Evolutionary conservation across 345 rosid genomes (phyloP).

Genomic region (Brassica cretica): DNA sequence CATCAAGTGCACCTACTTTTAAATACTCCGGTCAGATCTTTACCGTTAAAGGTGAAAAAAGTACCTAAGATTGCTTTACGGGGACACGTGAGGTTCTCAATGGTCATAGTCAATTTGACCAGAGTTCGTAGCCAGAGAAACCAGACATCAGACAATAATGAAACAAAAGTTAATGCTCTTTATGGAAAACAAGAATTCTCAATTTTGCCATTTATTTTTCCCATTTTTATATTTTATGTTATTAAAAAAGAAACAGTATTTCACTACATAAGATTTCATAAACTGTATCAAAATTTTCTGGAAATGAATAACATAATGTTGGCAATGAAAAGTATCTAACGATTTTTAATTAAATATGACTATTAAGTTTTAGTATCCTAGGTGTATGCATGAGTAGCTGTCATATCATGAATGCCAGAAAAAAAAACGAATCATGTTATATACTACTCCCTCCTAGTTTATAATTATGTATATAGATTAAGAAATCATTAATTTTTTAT

Average conservation of each 20-base stretch:
- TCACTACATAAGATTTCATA: constrained; percentile 2
- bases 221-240: neutral
- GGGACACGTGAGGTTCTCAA: constrained; percentile 42
- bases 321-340: constrained; percentile 29
- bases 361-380: constrained; percentile 33
- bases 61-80: constrained; percentile 20
- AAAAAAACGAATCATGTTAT: constrained; percentile 17
- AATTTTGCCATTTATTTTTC: constrained; percentile 11
- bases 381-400: constrained; percentile 36
- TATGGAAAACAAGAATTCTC: constrained; percentile 21
- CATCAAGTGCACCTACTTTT: neutral
- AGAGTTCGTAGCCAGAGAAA: constrained; percentile 36
- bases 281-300: constrained; percentile 2
- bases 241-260: neutral
- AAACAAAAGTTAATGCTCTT: constrained; percentile 27
- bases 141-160: constrained; percentile 40
- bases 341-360: neutral
- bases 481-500: too few relatives aligned
- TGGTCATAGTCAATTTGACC: constrained; percentile 41
- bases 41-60: constrained; percentile 7
- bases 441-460: neutral
- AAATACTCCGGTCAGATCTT: constrained; percentile 15
- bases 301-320: constrained; percentile 37
- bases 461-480: too few relatives aligned
- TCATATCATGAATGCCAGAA: constrained; percentile 39